Conservation (phyloP, 2,329 filamentous ascomycete genomes). For the Paraconiothyrium sp. region DNA sequence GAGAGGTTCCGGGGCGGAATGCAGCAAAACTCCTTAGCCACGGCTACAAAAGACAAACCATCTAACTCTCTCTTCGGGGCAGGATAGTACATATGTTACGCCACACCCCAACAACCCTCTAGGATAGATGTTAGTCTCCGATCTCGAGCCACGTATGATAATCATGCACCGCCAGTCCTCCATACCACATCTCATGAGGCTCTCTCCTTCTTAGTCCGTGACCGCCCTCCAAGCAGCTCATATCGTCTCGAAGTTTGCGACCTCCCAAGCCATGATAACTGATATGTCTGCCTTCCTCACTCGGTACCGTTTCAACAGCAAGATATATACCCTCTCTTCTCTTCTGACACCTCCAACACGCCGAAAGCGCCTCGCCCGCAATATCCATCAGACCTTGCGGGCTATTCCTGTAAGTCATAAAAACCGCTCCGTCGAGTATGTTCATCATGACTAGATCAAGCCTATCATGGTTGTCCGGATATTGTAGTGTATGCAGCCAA, state of each 20-base stretch:
- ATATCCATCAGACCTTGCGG: constrained; percentile 7
- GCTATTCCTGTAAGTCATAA: constrained; percentile 9
- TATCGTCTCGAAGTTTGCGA: not conserved
- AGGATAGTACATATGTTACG: too few relatives aligned
- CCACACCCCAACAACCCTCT: too few relatives aligned
- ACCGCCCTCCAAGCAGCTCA: constrained; percentile 3
- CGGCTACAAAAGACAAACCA: too few relatives aligned
- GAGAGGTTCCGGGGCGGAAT: too few relatives aligned
- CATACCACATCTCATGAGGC: not conserved
- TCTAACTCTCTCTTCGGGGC: too few relatives aligned
- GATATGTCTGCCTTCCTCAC: constrained; percentile 9
- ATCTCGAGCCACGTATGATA: constrained; percentile 5
- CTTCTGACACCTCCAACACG: constrained; percentile 5
- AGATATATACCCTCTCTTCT: constrained; percentile 2
- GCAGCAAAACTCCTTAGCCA: too few relatives aligned
- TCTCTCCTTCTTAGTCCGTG: not conserved
- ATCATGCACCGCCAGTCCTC: constrained; percentile 9
- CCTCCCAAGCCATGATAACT: constrained; percentile 5
- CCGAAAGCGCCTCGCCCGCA: constrained; percentile 1
- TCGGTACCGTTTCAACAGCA: constrained; percentile 9
- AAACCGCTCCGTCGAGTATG: constrained; percentile 6
- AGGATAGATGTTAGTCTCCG: not conserved
- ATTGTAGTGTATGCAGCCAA: constrained; percentile 10
- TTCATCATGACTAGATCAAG: constrained; percentile 4
- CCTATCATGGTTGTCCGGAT: not conserved